Evolutionary conservation across 2,329 filamentous ascomycete genomes (phyloP), one percentile per base, ranked within the genome.

Genomic region (Nothopassalora personata): DNA sequence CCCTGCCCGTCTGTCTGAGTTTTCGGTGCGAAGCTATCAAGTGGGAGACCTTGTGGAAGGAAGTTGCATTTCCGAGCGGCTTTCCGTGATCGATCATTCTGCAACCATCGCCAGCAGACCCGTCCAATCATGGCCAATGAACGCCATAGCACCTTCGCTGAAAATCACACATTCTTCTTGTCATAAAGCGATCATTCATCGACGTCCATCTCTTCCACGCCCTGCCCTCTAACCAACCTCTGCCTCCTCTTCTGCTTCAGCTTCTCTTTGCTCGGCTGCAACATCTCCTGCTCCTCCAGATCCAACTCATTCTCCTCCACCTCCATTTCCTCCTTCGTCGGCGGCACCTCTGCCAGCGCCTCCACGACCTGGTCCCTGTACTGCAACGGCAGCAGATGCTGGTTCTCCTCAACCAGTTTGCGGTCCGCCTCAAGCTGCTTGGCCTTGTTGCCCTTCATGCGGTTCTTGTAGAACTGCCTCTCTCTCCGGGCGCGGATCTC

Each of bases 401-500:
- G 86, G 77, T 96, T 93, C 80, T 94, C 86, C 67, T 87, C 87
- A 54, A 99, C 92, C 66, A 97, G 82, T 81, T 93, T 94, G 75
- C 90, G 82, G 72, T 96, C 90, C 64, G 83, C 80, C 70, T 87
- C 88, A 65, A 90, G 81, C 80, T 94, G 86, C 72, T 86, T 84
- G 76, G 89, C 89, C 77, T 89, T 87, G 79, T 95, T 96, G 75
- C 92, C 92, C 54, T 86, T 86, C 89, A 97, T 91, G 73, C 94
- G 87, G 73, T 88, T 87, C 84, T 90, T 92, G 82, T 96, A 97
- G 79, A 97, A 96, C 66, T 88, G 88, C 68, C 91, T 84, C 82
- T 97, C 93, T 72, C 94, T 84, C 73, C 86, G 85, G 59, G 84
- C 77, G 56, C 91, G 83, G 76, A 97, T 93, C 81, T 97, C 92